Evolutionary conservation across 192 early-diverging fungal genomes (phyloP), one percentile per base, ranked within the genome.

Genomic region (Podochytrium sp.): DNA sequence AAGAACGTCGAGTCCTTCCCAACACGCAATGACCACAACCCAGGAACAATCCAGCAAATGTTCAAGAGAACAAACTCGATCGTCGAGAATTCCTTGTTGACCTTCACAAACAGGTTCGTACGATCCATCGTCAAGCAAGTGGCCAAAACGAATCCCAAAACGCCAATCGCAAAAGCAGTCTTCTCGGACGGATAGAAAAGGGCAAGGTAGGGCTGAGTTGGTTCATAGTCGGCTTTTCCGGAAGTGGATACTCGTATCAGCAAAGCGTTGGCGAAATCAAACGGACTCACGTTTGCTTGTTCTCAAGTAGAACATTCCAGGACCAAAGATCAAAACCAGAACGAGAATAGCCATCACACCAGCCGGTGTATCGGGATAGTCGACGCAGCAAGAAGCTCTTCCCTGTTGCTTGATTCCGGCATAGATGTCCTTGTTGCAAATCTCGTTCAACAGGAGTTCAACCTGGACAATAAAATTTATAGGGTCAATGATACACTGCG

Each of bases 41-140:
- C 91, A 5, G 75, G 78, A 14, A 82, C 60, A 4, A 87, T 34
- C 33, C 71, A 64, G n/a, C 77, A 3, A 0, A 78, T 39, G 4
- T 80, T 73, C 6, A 92, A 79, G 18, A 84, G 32, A 1, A 61
- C 55, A 68, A 91, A 92, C 12, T 78, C 70, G 37, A 75, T 57
- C 4, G 60, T 33, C 20, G 81, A 76, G 47, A 79, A 92, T 27
- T 80, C 71, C 61, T 94, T 92, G 73, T 84, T 85, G 63, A 87
- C 78, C 74, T 92, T 92, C 35, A 76, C 86, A 70, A 94, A 87
- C 18, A 91, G 55, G 18, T 83, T 80, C 14, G 91, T 91, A 25
- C 92, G 91, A 70, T 94, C 92, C 34, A 80, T 79, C 10, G 85
- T 77, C 50, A 87, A 88, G 86, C 90, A 89, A 43, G 85, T 82